These are phyloP conservation scores for Kwoniella europaea DNA, from an alignment of 768 basidiomycete genomes.

Conservation along the genomic window DNA sequence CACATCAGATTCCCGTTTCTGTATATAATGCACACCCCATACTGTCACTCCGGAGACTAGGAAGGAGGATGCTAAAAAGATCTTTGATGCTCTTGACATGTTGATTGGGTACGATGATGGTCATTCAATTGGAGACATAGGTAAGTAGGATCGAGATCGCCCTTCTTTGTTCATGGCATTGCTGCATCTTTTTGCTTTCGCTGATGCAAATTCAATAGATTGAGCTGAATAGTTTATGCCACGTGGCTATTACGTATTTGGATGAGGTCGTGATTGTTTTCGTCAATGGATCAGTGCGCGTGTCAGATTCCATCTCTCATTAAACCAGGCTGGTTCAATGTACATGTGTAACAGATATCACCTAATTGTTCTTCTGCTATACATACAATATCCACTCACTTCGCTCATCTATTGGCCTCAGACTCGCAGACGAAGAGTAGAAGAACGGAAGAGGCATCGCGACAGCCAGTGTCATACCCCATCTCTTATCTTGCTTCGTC, in stretches of 20 bases:
- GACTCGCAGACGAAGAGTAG: no score
- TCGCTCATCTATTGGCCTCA: no score
- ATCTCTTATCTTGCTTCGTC: no score
- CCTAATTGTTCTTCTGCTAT: no score
- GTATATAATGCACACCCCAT: conserved; percentile 88
- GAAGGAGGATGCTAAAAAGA: conserved; percentile 73
- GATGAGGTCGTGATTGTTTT: background rate
- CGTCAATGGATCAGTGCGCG: background rate
- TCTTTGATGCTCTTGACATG: conserved; percentile 75
- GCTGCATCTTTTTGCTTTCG: background rate
- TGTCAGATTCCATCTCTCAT: no score
- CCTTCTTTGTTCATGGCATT: background rate
- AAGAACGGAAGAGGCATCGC: no score
- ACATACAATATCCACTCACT: no score
- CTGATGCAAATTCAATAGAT: background rate
- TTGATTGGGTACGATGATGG: background rate
- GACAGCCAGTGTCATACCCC: no score
- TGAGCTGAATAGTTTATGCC: no score
- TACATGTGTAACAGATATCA: no score
- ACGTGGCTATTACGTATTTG: background rate
- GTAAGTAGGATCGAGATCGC: background rate
- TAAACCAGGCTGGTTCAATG: no score
- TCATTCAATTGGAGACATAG: background rate
- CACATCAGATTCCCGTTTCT: conserved; percentile 81
- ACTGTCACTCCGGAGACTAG: conserved; percentile 71